A percentile compares a stretch with the other conserved stretches of the same genome.
These are phyloP conservation scores for Tuber borchii DNA, from an alignment of 495 filamentous ascomycete genomes.

Conservation along the genomic window DNA sequence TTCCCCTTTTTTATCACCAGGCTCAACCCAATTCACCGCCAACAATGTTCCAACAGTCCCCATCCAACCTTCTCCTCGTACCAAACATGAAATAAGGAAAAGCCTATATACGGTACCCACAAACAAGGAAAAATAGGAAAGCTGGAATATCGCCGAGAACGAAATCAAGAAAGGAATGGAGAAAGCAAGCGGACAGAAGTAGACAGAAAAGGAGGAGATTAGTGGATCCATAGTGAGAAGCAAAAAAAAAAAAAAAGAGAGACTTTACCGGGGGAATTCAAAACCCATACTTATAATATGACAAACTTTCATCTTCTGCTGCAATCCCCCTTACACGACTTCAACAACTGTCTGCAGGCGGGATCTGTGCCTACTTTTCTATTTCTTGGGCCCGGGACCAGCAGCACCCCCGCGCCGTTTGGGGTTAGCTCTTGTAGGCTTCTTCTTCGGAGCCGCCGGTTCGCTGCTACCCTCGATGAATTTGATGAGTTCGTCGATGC, in stretches of 20 bases:
- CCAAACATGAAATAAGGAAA: background rate
- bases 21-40: background rate
- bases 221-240: background rate
- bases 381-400: slow-evolving; percentile 15
- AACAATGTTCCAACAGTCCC: background rate
- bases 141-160: background rate
- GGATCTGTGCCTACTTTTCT: slow-evolving; percentile 9
- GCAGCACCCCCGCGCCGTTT: slow-evolving; percentile 56
- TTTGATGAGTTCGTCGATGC: slow-evolving; percentile 76
- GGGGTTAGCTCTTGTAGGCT: slow-evolving; percentile 59
- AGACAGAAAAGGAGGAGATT: background rate
- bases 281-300: background rate
- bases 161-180: background rate
- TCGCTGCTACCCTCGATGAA: slow-evolving; percentile 73
- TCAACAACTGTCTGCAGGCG: background rate
- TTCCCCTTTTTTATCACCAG: background rate
- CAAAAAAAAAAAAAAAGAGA: too few species aligned
- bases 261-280: background rate
- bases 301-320: background rate
- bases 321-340: background rate
- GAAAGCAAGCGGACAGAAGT: background rate
- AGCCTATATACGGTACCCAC: background rate
- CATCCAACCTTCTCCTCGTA: background rate
- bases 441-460: slow-evolving; percentile 63
- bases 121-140: background rate